Base-by-base conservation (phyloP, 2,329 filamentous ascomycete genomes). In the Aspergillus ustus region DNA sequence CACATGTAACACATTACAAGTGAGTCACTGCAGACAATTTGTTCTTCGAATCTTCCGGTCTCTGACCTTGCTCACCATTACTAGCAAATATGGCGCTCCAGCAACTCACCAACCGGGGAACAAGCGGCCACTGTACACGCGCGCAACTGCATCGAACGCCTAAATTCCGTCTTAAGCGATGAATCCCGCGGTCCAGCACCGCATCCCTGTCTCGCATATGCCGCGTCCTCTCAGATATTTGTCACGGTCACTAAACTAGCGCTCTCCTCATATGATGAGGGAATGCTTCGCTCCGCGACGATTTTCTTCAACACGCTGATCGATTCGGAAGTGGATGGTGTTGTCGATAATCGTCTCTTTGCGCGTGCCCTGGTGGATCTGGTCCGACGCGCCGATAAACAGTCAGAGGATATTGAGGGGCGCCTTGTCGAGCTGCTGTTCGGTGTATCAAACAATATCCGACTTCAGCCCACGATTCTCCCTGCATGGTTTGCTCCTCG, bases 261-360 rank as follows among this genome's bases (percentile, higher is more conserved):
- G 2, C 88, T 91, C 2, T 89, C 90, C 0, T 93, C 91, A 34
- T 90, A 92, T 75, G 91, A 96, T 76, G 91, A 96, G 70, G 89
- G 87, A 72, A 89, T 97, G 72, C 90, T 98, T 68, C 89, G 90
- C 66, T 91, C 94, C 72, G 91, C 91, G 28, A 90, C 97, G 43
- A 83, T 89, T 45, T 89, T 97, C 73, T 97, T 97, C 77, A 92
- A 92, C 60, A 93, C 92, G 17, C 84, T 99, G 65, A 91, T 98
- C 70, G 95, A 99, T 78, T 95, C 93, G 75, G 95, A 98, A 77
- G 93, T 97, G 78, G 95, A 97, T 74, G 92, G 93, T 40, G 96
- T 98, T 72, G 87, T 97, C 52, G 91, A 96, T 72, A 96, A 91
- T 72, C 86, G 89, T 34, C 84, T 87, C 58, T 99, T 99, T 75